Evolutionary conservation across 768 basidiomycete species (phyloP).

Genomic region (Termitomyces sp.): DNA sequence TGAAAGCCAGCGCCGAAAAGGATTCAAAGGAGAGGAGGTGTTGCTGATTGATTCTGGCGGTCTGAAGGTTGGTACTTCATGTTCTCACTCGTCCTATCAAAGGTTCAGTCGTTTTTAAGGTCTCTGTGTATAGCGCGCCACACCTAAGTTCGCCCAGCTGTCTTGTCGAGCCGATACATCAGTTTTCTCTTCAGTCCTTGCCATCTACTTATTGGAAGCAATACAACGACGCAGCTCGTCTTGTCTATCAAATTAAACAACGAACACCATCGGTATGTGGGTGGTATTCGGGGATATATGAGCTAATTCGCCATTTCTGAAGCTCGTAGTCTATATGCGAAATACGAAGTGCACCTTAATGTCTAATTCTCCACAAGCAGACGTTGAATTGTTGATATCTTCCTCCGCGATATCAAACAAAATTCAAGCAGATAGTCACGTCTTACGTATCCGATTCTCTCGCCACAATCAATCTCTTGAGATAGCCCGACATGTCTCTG

Average conservation of each 20-base stretch:
- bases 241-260: conserved; percentile 44
- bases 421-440: conserved; percentile 8
- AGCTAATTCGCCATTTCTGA: neutral
- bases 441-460: conserved; percentile 33
- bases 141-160: conserved; percentile 46
- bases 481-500: conserved; percentile 26
- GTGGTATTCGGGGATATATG: neutral
- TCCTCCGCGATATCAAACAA: conserved; percentile 7
- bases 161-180: conserved; percentile 34
- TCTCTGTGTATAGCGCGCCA: conserved; percentile 41
- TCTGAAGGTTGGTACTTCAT: conserved; percentile 20
- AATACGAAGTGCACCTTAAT: conserved; percentile 42
- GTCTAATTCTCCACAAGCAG: conserved; percentile 43
- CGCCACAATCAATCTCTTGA: conserved; percentile 28
- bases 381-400: conserved; percentile 38
- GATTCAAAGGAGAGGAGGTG: conserved; percentile 40
- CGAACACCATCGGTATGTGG: conserved; percentile 44
- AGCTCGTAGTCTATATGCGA: conserved; percentile 38
- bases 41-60: conserved; percentile 37
- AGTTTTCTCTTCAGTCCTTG: conserved; percentile 28
- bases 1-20: conserved; percentile 44
- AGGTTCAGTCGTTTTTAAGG: conserved; percentile 20
- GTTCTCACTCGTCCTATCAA: neutral
- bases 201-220: conserved; percentile 37
- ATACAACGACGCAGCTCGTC: conserved; percentile 39